Percentiles rank a stretch among this genome's conserved stretches.
phyloP scores from a whole-genome alignment of 345 rosid genomes.

The Noccaea caerulescens region DNA sequence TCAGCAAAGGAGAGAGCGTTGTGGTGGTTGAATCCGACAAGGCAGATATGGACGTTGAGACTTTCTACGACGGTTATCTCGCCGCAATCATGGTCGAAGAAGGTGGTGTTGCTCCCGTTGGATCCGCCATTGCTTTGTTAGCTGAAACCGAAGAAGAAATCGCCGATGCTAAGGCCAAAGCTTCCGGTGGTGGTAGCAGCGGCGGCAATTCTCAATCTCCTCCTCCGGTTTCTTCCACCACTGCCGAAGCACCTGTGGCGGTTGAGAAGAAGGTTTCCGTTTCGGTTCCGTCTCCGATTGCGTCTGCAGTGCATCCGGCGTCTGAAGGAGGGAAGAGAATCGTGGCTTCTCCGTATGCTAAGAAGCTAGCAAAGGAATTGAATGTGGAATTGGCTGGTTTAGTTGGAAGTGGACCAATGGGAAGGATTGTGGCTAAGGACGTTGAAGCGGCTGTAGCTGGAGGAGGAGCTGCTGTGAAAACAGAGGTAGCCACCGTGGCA shows the following conservation, averaged over 20 bases:
- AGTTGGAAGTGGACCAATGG: constrained; percentile 83
- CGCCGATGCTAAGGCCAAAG: constrained; percentile 66
- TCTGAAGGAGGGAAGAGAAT: constrained; percentile 77
- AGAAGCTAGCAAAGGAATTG: constrained; percentile 85
- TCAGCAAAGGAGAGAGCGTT: constrained; percentile 87
- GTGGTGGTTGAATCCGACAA: constrained; percentile 96
- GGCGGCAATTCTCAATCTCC: constrained; percentile 29
- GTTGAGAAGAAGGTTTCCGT: constrained; percentile 32
- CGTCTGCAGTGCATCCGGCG: constrained; percentile 37
- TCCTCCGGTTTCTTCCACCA: neutral
- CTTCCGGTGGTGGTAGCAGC: constrained; percentile 31
- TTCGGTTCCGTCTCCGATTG: neutral
- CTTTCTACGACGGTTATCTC: constrained; percentile 87
- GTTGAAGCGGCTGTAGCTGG: constrained; percentile 65
- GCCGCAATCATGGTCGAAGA: constrained; percentile 96
- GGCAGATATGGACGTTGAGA: constrained; percentile 99
- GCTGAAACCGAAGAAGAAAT: constrained; percentile 85
- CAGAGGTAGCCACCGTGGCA: constrained; percentile 25
- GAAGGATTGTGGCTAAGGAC: constrained; percentile 96
- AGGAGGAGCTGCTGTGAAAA: constrained; percentile 24
- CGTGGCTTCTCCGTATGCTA: constrained; percentile 89
- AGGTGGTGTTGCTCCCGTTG: constrained; percentile 89
- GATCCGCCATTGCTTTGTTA: constrained; percentile 89
- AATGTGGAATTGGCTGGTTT: constrained; percentile 70
- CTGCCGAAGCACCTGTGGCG: constrained; percentile 13